Evolutionary conservation across 805 yeast species (phyloP), one percentile per base, ranked within the genome.

Genomic region (Vanderwaltozyma tropicalis): DNA sequence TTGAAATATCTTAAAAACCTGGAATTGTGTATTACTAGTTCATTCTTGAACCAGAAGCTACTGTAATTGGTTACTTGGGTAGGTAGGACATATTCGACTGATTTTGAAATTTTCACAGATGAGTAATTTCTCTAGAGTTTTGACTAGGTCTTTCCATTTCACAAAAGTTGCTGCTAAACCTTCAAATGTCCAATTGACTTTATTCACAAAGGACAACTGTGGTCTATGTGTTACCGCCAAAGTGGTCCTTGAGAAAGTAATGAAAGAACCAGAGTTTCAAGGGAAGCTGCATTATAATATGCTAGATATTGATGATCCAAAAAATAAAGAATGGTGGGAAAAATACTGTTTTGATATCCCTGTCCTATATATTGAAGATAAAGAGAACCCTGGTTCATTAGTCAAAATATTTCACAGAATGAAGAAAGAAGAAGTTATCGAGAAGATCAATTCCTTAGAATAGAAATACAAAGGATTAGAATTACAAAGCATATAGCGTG

Each of bases 271-370:
- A 10, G 48, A 62, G 2, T 39, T 43, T n/a, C 43, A 48, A 26
- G 47, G 53, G 4, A 49, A 53, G 13, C 46, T 69, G 2, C 46
- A 60, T 7, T 52, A 75, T 37, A 55, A 60, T 3, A 59, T 64
- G 11, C 61, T 78, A 3, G 83, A 82, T 51, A 81, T 82, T 24
- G 72, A 72, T 55, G 63, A 67, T 20, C 74, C 76, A 0, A 69
- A 70, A 37, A 78, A 81, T 49, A 63, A 70, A 34, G 63, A 67
- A 34, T 80, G 85, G 78, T 80, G 77, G 68, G 83, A 80, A 36
- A 66, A 68, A 42, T 82, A 81, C 47, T 75, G 87, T 47, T 80
- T 76, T 53, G 94, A 82, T 51, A 80, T 82, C 5, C 94, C 94
- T 0, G 94, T 82, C 0, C 52, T 82, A 30, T 88, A 82, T 53